Base-by-base conservation (phyloP, 495 filamentous ascomycete species). In the Podospora didyma region DNA sequence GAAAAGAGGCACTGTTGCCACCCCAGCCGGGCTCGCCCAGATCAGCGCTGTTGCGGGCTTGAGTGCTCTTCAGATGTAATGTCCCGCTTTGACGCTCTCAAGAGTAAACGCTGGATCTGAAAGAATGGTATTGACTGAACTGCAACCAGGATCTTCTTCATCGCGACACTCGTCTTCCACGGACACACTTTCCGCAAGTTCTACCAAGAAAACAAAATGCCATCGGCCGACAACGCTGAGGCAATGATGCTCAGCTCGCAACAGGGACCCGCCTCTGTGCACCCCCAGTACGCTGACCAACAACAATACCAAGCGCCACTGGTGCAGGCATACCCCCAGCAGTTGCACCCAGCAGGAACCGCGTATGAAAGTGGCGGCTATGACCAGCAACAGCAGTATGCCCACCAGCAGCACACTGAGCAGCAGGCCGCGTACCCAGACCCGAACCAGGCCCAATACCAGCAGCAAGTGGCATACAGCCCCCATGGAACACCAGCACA, bases 41-140 rank as follows among this genome's bases (percentile, higher is more conserved):
- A 68, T 78, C 22, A 64, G 64, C 47, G 71, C 69, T 23, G 68
- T 77, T 26, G 73, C 76, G n/a, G 76, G 70, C 7, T 37, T 78
- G 49, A 72, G 70, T 49, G 74, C 75, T 16, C 56, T 79, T 9
- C 34, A 63, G 37, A 68, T 73, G 70, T 71, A 54, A 60, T n/a
- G 63, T 42, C 7, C 41, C n/a, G 14, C 23, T 39, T 19, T 22
- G 45, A 14, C 1, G 4, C n/a, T 11, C 3, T 7, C 4, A 23
- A 10, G 23, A 14, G 14, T 2, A 12, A 2, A 20, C 23, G 1
- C 19, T 24, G 20, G 48, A 39, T 22, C 26, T 14, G 22, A 47
- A 14, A 47, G 46, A 22, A 28, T 41, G 26, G n/a, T 4, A 44
- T 28, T 24, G 12, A 52, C 58, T 26, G 10, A 20, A 14, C 20